Conservation (phyloP, 2,329 filamentous ascomycete genomes). For the Emergomyces pasteurianus region DNA sequence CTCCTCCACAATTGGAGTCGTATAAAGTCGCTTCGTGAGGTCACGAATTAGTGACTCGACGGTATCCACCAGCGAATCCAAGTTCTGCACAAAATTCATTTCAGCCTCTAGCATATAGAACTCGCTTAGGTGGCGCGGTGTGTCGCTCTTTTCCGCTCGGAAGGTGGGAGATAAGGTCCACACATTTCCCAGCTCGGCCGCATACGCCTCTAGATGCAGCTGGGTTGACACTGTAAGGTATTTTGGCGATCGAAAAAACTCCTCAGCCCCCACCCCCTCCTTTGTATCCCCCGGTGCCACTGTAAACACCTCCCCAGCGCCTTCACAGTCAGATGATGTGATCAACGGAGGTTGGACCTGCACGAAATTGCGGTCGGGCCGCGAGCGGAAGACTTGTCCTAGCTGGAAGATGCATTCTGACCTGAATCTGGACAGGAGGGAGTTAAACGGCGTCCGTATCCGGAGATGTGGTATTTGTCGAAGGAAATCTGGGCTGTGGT, state of each 20-base stretch:
- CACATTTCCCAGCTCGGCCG: slow-evolving; percentile 77
- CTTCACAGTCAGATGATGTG: slow-evolving; percentile 94
- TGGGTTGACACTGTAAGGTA: slow-evolving; percentile 94
- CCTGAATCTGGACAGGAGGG: slow-evolving; percentile 66
- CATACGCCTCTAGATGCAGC: slow-evolving; percentile 83
- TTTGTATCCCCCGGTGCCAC: slow-evolving; percentile 39
- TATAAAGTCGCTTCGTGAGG: slow-evolving; percentile 39
- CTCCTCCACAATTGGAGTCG: slow-evolving; percentile 43
- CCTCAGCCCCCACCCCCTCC: slow-evolving; percentile 28
- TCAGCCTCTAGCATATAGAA: slow-evolving; percentile 99
- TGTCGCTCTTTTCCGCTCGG: slow-evolving; percentile 85
- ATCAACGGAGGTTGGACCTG: slow-evolving; percentile 87
- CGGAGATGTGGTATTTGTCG: slow-evolving; percentile 81
- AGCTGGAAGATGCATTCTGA: slow-evolving; percentile 66
- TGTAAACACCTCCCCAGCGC: slow-evolving; percentile 85
- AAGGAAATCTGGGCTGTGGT: slow-evolving; percentile 78
- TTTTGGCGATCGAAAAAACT: slow-evolving; percentile 78
- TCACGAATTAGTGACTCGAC: slow-evolving; percentile 64
- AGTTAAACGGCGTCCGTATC: slow-evolving; percentile 66
- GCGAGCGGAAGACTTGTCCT: slow-evolving; percentile 58
- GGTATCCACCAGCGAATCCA: slow-evolving; percentile 63
- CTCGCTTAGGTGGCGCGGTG: slow-evolving; percentile 84
- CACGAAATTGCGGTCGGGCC: slow-evolving; percentile 45
- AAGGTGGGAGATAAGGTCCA: slow-evolving; percentile 94
- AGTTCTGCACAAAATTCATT: slow-evolving; percentile 60